Evolutionary conservation across 176 grass and related monocot species (phyloP), one percentile per base, ranked within the genome.

Genomic region (Juncus inflexus): DNA sequence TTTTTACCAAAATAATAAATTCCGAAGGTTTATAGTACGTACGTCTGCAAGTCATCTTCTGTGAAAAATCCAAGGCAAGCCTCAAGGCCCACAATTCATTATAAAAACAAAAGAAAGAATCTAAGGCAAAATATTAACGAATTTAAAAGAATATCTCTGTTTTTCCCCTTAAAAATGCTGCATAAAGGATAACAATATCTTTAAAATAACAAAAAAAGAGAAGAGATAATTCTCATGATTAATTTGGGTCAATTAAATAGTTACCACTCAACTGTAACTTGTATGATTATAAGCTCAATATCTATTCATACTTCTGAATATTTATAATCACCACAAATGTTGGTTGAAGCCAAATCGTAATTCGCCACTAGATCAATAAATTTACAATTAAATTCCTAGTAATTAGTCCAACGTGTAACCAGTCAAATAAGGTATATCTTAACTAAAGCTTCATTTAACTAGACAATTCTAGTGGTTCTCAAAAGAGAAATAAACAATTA

Each of bases 221-320:
- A 35, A 43, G 14, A 15, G 57, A 45, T 3, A 58, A 2, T 70
- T 56, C 13, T 10, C 37, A 54, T 70, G 35, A n/a, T 42, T 42
- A 3, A 12, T 45, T 58, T 58, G 13, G 19, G 15, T 38, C 42
- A 38, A 42, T 16, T 28, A 57, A 42, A 71, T 71, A 10, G 15
- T 52, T 55, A 58, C 67, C 67, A 71, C 57, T 45, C 67, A 71
- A 43, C 15, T 10, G 57, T 39, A 13, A 38, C 6, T 47, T 15
- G 56, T 70, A 6, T 58, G 5, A 39, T 13, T 7, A 69, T 69
- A 69, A 54, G 66, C 66, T 69, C 50, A 69, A 16, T 71, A n/a
- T 11, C 40, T 12, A 58, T 71, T 59, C 37, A 40, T 3, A 47
- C 4, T 9, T 47, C 9, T 6, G 43, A 47, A 47, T 9, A 47